Evolutionary conservation across 495 filamentous ascomycete species (phyloP), one percentile per base, ranked within the genome.

Genomic region (Jackrogersella multiformis): DNA sequence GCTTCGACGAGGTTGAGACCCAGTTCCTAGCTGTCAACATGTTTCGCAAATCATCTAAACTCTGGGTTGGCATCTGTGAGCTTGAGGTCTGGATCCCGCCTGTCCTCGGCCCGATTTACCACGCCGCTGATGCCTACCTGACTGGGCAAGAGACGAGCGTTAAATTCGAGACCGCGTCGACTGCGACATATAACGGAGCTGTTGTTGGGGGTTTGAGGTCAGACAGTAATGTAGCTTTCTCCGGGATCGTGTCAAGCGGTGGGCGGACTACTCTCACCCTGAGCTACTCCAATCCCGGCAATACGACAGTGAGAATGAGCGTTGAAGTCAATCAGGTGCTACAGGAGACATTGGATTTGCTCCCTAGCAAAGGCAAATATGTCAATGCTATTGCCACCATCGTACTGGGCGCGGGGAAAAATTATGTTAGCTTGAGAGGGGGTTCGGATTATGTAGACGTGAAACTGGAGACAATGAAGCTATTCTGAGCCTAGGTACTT

Each of bases 31-130:
- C 71, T 0, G 66, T 79, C 26, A 76, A 75, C 30, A 21, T 79
- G 66, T 77, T 64, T 49, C 76, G 73, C 8, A 58, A 69, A 34
- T 68, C 72, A 16, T 32, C 56, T 2, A 36, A 61, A 0, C 44
- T 68, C 18, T 76, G 48, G 23, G 77, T 79, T 7, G 77, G 74
- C 5, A 51, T 79, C 16, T 75, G 74, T 52, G 77, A 79, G 56
- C 58, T 79, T 15, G 74, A 79, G 44, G 73, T 79, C n/a, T 79
- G 76, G 77, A 70, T 63, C 12, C 73, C 70, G 7, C 68, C 74
- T 20, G 23, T 30, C 12, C 12, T 23, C 9, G 64, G 69, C 0
- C 73, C 75, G 18, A 56, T 51, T 3, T 73, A 74, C 28, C 68
- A 66, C 57, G 72, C 74, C 8, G 76, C 71, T 2, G 76, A 78